A percentile compares a stretch with the other conserved stretches of the same genome.
Conservation (phyloP, 179 eudicot genomes). For the Vitellaria paradoxa region DNA sequence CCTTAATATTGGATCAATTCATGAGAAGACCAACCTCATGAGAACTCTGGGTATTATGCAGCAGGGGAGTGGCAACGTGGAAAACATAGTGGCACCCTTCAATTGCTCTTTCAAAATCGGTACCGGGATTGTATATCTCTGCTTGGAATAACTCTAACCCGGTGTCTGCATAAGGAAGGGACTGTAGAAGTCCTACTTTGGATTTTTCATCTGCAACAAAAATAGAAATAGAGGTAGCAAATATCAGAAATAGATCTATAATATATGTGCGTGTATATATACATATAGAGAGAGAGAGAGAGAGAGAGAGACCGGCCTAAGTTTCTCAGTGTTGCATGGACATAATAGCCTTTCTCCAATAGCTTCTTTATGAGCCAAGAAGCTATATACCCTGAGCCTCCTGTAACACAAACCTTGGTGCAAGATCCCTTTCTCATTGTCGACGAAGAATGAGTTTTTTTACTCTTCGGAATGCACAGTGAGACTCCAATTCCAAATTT, state of each 20-base stretch:
- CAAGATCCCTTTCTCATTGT: conserved; percentile 6
- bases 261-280: too few species aligned
- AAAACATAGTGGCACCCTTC: too few species aligned
- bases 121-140: too few species aligned
- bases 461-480: not conserved
- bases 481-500: not conserved
- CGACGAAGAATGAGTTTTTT: not conserved
- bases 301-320: too few species aligned
- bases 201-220: not conserved
- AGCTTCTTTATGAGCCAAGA: conserved; percentile 47
- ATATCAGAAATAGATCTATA: too few species aligned
- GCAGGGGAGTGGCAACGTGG: not conserved
- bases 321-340: conserved; percentile 53
- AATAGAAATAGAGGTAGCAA: not conserved
- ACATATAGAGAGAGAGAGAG: too few species aligned
- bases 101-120: too few species aligned
- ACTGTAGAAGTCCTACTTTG: not conserved
- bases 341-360: conserved; percentile 40
- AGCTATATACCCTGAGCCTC: conserved; percentile 46
- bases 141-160: too few species aligned
- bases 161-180: not conserved
- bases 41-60: not conserved
- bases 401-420: conserved; percentile 56
- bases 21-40: not conserved
- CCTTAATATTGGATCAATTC: too few species aligned